Base-by-base conservation (phyloP, 139 green algal genomes). In the Picochlorum sp. region DNA sequence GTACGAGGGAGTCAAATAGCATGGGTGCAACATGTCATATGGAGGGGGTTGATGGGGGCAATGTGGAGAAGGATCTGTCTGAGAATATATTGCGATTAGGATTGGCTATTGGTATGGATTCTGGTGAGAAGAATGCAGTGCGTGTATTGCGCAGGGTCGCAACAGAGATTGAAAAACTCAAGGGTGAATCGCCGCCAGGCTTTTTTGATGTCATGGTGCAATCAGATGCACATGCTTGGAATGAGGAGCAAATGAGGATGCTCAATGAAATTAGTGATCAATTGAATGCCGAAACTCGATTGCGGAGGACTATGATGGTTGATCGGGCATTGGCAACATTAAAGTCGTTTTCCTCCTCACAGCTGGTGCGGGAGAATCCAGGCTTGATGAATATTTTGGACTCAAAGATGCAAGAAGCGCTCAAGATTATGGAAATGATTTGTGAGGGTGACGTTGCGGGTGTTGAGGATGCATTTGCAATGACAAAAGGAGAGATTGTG, bases 271-370 rank as follows among this genome's bases (percentile, higher is more conserved):
- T 57, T 3, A 5, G 13, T 63, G 23, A n/a, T 16, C 49, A 63
- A 30, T 54, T 87, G 23, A 50, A 55, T 3, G 47, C 20, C 1
- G 79, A 87, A 60, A 81, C 83, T 45, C 44, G 20, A 16, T 26
- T 88, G 49, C 63, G 77, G 28, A 60, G 82, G 34, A 74, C 62
- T 50, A 87, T 88, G 81, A 74, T 88, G 23, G 86, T 82, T n/a
- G 81, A 88, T 67, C 57, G 82, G 3, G 76, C 67, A 14, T 75
- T 74, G 34, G 82, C 86, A 9, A 83, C 77, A 9, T 77, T 87
- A 50, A 68, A 83, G 23, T 85, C 75, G 11, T 80, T 88, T 26
- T 47, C 81, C 21, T 83, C 71, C 57, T 81, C 81, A 1, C 49
- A 70, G 6, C 59, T 68, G 18, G 41, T 88, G 14, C 41, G 65